A percentile compares a stretch with the other conserved stretches of the same genome.
Conservation (phyloP, 1,284 basidiomycete genomes). For the Rhodotorula sp. region DNA sequence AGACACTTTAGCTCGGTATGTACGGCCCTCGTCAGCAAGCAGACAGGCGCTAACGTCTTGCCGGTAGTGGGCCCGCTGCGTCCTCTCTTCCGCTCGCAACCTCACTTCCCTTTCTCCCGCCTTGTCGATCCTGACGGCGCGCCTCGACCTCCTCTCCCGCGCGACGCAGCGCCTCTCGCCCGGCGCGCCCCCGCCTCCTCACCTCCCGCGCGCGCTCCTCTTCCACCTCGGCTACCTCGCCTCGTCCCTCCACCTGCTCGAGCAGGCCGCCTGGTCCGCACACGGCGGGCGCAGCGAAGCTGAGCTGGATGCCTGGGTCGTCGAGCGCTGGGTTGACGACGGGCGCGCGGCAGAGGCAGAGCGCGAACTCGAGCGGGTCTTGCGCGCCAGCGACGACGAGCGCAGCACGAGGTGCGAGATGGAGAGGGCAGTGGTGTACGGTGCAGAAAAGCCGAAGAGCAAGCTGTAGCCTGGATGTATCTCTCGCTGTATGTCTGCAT, state of each 20-base stretch:
- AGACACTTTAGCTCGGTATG: conserved; percentile 53
- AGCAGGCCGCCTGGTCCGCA: conserved; percentile 65
- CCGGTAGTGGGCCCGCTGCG: conserved; percentile 59
- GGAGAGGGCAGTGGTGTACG: conserved; percentile 53
- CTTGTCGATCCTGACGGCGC: neutral
- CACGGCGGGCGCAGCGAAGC: conserved; percentile 54
- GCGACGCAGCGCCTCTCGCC: conserved; percentile 30
- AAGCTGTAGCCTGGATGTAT: conserved; percentile 7
- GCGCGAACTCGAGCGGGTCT: conserved; percentile 47
- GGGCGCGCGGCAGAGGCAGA: conserved; percentile 43
- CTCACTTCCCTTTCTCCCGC: conserved; percentile 46
- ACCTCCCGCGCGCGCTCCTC: conserved; percentile 61
- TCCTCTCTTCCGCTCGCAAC: conserved; percentile 55
- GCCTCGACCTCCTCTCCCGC: conserved; percentile 3
- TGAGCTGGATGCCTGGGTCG: conserved; percentile 53
- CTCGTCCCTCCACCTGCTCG: conserved; percentile 61
- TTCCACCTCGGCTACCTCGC: conserved; percentile 61
- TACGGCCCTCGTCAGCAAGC: neutral
- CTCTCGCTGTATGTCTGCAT: neutral
- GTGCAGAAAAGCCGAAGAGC: neutral
- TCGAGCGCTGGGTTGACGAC: conserved; percentile 63
- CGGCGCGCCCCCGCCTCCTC: conserved; percentile 54
- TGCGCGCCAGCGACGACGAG: neutral
- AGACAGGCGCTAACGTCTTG: neutral
- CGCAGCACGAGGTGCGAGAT: conserved; percentile 47